Base-by-base conservation (phyloP, 2,329 filamentous ascomycete species). In the Podosphaera fusca region DNA sequence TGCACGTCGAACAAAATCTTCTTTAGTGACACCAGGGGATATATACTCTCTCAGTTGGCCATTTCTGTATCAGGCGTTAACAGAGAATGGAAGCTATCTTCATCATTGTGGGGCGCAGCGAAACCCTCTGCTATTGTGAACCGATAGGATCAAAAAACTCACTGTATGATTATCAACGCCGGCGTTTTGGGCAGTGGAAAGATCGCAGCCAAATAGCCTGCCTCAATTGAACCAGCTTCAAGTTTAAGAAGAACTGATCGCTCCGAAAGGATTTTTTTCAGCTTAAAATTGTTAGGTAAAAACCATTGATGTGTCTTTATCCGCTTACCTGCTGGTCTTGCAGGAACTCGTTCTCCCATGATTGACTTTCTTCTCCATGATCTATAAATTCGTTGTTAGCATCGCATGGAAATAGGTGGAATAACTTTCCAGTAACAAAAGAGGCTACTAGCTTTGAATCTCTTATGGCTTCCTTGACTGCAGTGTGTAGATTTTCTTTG, bases 111-210 rank as follows among this genome's bases (percentile, higher is more conserved):
- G 38, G n/a, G n/a, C 3, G 5, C 10, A 42, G 10, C n/a, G 5
- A 14, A 7, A 29, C 8, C 36, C 50, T 21, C 63, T 55, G 61
- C n/a, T 36, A 30, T 53, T 53, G 10, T 4, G n/a, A 3, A 7
- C 10, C 38, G n/a, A 12, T 42, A 12, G 10, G 38, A 42, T 42
- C 38, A 42, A 29, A 36, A 33, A 9, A 66, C 75, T 56, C 71
- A 83, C 78, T 82, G 80, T 63, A 95, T 89, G 29, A 94, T 73
- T 14, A 95, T 76, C 7, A 95, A 70, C 1, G 84, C 84, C 0
- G 90, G 89, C n/a, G 80, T 80, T 62, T 80, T 80, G 0, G 79
- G 77, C n/a, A 95, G 72, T 0, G 87, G 85, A 64, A 87, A 94
- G 64, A 95, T 85, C 51, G 86, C 85, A 8, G 82, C 78, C 12